These are phyloP conservation scores for Vitis hybrid DNA, from an alignment of 177 flowering plant species.

Conservation along the genomic window DNA sequence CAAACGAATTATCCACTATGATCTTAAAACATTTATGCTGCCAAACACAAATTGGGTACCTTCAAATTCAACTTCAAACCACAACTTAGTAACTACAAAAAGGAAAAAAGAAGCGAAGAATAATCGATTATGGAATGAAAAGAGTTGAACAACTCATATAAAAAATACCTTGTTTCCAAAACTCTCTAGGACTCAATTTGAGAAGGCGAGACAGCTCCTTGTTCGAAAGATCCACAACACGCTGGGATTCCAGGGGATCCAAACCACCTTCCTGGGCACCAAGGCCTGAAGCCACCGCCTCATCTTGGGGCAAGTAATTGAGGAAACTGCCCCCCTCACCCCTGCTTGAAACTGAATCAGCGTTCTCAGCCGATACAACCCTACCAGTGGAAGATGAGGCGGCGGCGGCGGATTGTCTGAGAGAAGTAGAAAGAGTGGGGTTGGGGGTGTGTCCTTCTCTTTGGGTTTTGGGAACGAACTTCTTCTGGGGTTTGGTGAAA, in stretches of 20 bases:
- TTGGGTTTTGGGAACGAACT: slow-evolving; percentile 48
- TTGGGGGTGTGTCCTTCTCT: slow-evolving; percentile 19
- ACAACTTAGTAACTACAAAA: not conserved
- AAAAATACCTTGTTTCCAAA: slow-evolving; percentile 83
- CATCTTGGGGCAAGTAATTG: slow-evolving; percentile 87
- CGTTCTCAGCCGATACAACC: slow-evolving; percentile 37
- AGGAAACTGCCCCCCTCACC: slow-evolving; percentile 58
- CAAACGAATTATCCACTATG: too few species aligned
- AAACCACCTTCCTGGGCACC: slow-evolving; percentile 81
- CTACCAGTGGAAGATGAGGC: slow-evolving; percentile 23
- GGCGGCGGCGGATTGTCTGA: slow-evolving; percentile 32
- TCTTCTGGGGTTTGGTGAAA: slow-evolving; percentile 37
- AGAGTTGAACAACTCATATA: too few species aligned
- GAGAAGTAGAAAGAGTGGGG: slow-evolving; percentile 47
- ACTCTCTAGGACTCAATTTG: slow-evolving; percentile 66
- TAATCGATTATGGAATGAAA: too few species aligned
- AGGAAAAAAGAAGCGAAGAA: too few species aligned
- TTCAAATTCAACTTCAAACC: not conserved
- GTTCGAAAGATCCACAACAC: slow-evolving; percentile 83
- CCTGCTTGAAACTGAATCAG: slow-evolving; percentile 49
- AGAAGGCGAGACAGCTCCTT: slow-evolving; percentile 73
- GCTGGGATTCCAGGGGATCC: slow-evolving; percentile 89
- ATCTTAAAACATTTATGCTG: too few species aligned
- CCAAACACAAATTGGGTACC: too few species aligned
- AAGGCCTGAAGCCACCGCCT: slow-evolving; percentile 89